Evolutionary conservation across 345 rosid species (phyloP).

Genomic region (Punica granatum): DNA sequence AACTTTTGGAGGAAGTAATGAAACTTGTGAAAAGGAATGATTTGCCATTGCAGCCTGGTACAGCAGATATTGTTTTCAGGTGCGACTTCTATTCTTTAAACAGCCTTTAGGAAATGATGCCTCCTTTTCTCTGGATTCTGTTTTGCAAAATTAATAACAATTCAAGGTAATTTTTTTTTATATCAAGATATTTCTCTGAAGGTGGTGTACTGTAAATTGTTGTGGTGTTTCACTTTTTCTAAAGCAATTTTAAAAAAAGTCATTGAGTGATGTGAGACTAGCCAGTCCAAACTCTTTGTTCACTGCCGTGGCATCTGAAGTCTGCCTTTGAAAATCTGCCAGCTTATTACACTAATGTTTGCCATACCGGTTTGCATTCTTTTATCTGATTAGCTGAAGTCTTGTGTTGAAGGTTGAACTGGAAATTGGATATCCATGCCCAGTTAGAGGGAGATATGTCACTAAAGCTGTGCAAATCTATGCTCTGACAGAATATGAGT

Average conservation of each 20-base stretch:
- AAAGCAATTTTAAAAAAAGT: no score
- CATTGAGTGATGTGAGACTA: background rate
- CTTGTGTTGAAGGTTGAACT: background rate
- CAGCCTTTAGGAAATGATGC: background rate
- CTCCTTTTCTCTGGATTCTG: background rate
- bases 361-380: background rate
- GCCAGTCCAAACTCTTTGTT: background rate
- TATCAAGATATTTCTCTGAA: background rate
- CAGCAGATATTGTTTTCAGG: constrained; percentile 80
- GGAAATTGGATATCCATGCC: background rate
- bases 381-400: background rate
- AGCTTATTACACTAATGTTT: background rate
- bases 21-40: constrained; percentile 48
- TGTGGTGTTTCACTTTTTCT: background rate
- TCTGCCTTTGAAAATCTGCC: background rate
- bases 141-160: background rate
- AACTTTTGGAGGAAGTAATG: constrained; percentile 67
- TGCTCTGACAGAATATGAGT: background rate
- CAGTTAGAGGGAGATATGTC: background rate
- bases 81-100: constrained; percentile 13
- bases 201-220: background rate
- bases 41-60: constrained; percentile 65
- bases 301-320: background rate
- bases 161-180: background rate
- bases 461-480: background rate